phyloP scores from a whole-genome alignment of 1,139 yeast species.

The Pichia sp. region DNA sequence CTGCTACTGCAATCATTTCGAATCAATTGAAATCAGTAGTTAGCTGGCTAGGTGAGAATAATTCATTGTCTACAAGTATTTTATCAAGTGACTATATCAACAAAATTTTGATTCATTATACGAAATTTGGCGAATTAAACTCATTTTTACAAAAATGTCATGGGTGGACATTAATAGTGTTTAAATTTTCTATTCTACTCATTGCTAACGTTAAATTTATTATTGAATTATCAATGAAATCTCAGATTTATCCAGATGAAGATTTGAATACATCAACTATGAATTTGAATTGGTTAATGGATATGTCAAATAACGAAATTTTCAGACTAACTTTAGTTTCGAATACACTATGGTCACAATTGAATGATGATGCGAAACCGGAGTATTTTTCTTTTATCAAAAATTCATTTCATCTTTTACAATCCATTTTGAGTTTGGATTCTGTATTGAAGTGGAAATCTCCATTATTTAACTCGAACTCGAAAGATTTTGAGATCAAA shows the following conservation, averaged over 20 bases:
- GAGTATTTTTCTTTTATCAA: constrained; percentile 5
- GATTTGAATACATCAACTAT: constrained; percentile 59
- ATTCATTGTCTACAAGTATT: constrained; percentile 9
- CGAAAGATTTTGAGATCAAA: constrained; percentile 1
- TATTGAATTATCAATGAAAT: constrained; percentile 38
- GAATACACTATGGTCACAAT: constrained; percentile 1
- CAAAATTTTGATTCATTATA: constrained; percentile 2
- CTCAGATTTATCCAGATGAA: constrained; percentile 69
- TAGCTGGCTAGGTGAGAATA: constrained; percentile 13
- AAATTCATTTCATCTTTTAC: constrained; percentile 6
- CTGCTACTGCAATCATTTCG: constrained; percentile 40
- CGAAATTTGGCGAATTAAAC: background rate
- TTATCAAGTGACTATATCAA: constrained; percentile 11
- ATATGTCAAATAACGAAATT: constrained; percentile 6
- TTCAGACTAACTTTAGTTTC: constrained; percentile 2
- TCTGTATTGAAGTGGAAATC: constrained; percentile 6
- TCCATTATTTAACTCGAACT: constrained; percentile 1
- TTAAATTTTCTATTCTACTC: constrained; percentile 31
- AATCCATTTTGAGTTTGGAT: constrained; percentile 5
- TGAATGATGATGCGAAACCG: constrained; percentile 5
- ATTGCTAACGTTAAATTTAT: constrained; percentile 45
- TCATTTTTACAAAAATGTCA: background rate
- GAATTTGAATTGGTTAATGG: constrained; percentile 30
- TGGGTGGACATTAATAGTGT: constrained; percentile 24
- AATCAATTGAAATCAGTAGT: constrained; percentile 9